phyloP scores from a whole-genome alignment of 2,329 filamentous ascomycete species.

The Diaporthe ilicicola region DNA sequence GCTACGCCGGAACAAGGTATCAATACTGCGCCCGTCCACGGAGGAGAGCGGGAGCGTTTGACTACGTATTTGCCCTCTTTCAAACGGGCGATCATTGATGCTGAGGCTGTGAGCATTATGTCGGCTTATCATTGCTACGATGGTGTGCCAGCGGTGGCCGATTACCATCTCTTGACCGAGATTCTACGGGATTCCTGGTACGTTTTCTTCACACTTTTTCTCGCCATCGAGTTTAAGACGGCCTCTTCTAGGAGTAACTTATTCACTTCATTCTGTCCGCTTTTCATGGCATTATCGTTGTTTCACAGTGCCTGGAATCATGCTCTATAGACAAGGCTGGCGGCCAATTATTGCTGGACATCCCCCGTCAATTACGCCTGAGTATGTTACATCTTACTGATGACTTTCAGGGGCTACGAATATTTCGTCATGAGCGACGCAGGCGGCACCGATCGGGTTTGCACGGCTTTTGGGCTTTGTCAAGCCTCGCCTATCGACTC shows the following conservation, averaged over 20 bases:
- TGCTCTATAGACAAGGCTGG: too few relatives aligned
- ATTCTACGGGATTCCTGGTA: constrained; percentile 75
- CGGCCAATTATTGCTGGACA: not conserved
- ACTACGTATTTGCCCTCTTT: constrained; percentile 68
- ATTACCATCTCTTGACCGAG: constrained; percentile 71
- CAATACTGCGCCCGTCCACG: constrained; percentile 69
- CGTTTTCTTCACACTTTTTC: not conserved
- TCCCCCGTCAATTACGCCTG: not conserved
- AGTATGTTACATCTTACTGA: not conserved
- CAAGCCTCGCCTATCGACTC: constrained; percentile 67
- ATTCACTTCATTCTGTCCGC: not conserved
- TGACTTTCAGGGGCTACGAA: constrained; percentile 60
- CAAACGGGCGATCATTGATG: constrained; percentile 76
- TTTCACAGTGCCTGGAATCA: too few relatives aligned
- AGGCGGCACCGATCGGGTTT: constrained; percentile 75
- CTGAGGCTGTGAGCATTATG: constrained; percentile 74
- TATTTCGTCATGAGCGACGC: constrained; percentile 73
- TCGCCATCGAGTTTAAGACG: too few relatives aligned
- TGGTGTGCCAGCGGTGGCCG: constrained; percentile 72
- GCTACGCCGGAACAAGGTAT: constrained; percentile 75
- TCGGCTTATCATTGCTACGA: constrained; percentile 80
- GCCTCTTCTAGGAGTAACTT: not conserved
- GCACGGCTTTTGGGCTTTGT: constrained; percentile 71
- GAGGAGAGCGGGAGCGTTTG: constrained; percentile 61
- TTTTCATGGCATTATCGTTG: not conserved